Base-by-base conservation (phyloP, 2,329 filamentous ascomycete genomes). In the Colletotrichum caudatum region DNA sequence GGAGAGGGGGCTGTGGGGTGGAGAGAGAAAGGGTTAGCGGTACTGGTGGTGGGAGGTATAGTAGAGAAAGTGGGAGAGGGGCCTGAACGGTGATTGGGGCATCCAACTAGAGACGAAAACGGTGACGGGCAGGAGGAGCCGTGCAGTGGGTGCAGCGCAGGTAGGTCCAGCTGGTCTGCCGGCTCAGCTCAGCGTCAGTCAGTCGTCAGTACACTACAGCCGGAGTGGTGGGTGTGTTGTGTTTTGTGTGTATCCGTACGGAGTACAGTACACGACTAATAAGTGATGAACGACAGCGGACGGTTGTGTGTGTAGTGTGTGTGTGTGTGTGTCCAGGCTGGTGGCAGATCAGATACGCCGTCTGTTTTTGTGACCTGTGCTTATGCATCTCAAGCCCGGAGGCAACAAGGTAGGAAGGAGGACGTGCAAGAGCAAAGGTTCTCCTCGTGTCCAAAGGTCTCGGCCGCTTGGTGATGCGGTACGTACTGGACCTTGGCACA, bases 301-400 rank as follows among this genome's bases (percentile, higher is more conserved):
- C 53, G 54, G 62, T 46, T 46, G 56, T 46, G 48, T 44, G 18
- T n/a, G 20, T n/a, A n/a, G 44, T n/a, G 20, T 9, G 44, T 46
- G 8, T 46, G 44, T 46, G 44, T n/a, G 11, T 46, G 44, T 59
- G 67, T 66, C 60, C 50, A 35, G 66, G 48, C 58, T 64, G 44
- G 66, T 59, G 48, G n/a, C 51, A 68, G 59, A 68, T 68, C 33
- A 68, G 51, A 68, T 64, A 60, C 39, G 65, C 56, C 51, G 59
- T 68, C 50, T 51, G 18, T 41, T 61, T 64, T 64, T 64, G 59
- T 63, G 65, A 64, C 59, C 59, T 57, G 57, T 61, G 64, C 48
- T 65, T 65, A 51, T 51, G 48, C 48, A 23, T 51, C 48, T 26
- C 48, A 46, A 16, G 6, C 46, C 46, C 6, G 11, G 46, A 50